These are phyloP conservation scores for Phaeophleospora eucalypticola DNA, from an alignment of 2,329 filamentous ascomycete species.

Conservation along the genomic window DNA sequence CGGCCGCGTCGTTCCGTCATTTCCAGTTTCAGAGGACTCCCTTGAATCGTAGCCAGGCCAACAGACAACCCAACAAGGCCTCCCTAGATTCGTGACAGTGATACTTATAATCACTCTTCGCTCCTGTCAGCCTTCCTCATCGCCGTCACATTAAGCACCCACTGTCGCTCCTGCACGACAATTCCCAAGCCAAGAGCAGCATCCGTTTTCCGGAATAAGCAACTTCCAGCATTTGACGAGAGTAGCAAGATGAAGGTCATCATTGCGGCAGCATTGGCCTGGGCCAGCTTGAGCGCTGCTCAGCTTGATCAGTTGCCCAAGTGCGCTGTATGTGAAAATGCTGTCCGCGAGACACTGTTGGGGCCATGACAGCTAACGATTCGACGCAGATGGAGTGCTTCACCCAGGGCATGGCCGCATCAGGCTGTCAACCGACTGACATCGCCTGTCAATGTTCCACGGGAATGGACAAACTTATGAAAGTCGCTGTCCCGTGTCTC, in stretches of 20 bases:
- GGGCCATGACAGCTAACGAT: too few species aligned
- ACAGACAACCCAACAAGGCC: not conserved
- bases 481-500: conserved; percentile 40
- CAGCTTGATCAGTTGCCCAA: conserved; percentile 5
- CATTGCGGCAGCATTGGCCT: not conserved
- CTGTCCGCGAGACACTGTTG: too few species aligned
- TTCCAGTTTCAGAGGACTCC: not conserved
- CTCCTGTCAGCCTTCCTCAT: not conserved
- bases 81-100: not conserved
- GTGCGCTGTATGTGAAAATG: conserved; percentile 7
- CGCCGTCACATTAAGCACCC: too few species aligned
- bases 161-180: too few species aligned
- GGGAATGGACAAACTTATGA: conserved; percentile 33
- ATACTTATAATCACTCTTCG: not conserved
- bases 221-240: too few species aligned
- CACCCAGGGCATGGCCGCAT: conserved; percentile 43
- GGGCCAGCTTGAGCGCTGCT: not conserved
- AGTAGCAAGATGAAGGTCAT: conserved; percentile 4
- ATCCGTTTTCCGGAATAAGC: too few species aligned
- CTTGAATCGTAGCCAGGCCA: not conserved
- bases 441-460: conserved; percentile 51
- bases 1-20: not conserved
- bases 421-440: conserved; percentile 47
- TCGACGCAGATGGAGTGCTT: conserved; percentile 39
- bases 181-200: too few species aligned